These are phyloP conservation scores for Hortiboletus flavorubellus DNA, from an alignment of 768 basidiomycete genomes.

Conservation along the genomic window DNA sequence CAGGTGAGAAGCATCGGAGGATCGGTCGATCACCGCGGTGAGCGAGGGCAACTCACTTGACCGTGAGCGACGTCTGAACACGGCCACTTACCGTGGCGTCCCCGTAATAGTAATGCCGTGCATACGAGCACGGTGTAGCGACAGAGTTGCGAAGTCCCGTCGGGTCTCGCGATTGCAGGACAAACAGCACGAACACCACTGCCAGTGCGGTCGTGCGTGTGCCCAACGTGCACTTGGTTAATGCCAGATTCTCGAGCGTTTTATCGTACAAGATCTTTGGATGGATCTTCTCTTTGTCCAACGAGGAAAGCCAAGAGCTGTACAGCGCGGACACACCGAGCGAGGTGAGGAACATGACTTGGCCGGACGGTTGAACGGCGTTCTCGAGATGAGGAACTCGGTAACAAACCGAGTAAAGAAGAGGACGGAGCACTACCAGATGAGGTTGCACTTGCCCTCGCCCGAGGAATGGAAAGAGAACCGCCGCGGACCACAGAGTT, in stretches of 20 bases:
- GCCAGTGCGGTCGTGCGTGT: conserved; percentile 9
- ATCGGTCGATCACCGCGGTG: no score
- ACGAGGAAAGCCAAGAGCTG: not conserved
- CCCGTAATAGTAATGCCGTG: no score
- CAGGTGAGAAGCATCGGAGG: no score
- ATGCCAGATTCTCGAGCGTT: not conserved
- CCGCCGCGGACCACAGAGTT: no score
- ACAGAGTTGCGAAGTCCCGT: not conserved
- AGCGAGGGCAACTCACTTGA: no score
- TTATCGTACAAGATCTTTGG: not conserved
- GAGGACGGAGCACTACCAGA: not conserved
- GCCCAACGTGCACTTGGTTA: not conserved
- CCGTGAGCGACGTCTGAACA: no score
- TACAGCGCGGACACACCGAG: not conserved
- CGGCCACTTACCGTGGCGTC: no score
- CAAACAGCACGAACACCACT: conserved; percentile 14
- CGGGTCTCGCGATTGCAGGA: conserved; percentile 3
- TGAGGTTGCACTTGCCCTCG: no score
- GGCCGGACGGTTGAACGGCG: not conserved
- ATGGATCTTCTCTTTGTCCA: not conserved
- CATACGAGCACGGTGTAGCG: no score
- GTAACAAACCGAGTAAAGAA: conserved; percentile 18
- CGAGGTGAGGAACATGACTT: not conserved
- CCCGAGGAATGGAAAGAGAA: no score
- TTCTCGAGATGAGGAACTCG: not conserved